Conservation (phyloP, 164 flowering plant species). For the Pachysandra terminalis region DNA sequence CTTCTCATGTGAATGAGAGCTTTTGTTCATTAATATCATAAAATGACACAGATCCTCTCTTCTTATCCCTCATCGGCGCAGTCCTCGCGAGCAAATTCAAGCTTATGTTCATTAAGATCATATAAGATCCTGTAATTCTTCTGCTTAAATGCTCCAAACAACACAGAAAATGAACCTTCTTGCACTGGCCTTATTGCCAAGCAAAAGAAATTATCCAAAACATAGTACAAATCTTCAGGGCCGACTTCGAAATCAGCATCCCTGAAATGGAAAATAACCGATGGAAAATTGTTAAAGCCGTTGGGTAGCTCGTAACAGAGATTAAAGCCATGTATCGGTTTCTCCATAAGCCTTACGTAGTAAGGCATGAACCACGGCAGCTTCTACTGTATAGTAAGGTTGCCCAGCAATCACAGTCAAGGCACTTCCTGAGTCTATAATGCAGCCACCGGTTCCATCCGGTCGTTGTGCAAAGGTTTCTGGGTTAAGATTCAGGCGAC, state of each 20-base stretch:
- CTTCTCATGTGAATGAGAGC: background rate
- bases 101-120: background rate
- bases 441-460: slow-evolving; percentile 6
- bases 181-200: background rate
- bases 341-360: background rate
- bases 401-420: background rate
- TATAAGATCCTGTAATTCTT: background rate
- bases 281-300: background rate
- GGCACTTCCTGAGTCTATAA: slow-evolving; percentile 5
- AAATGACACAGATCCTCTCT: too few relatives aligned
- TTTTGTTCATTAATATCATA: too few relatives aligned
- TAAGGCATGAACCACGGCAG: background rate
- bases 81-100: too few relatives aligned
- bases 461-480: background rate
- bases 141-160: slow-evolving; percentile 2
- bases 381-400: background rate
- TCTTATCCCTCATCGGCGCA: too few relatives aligned
- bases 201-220: background rate
- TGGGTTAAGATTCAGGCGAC: background rate
- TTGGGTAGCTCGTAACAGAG: background rate
- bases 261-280: slow-evolving; percentile 1
- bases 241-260: background rate
- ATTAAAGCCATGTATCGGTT: background rate
- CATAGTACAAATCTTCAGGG: background rate
- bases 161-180: background rate